Base-by-base conservation (phyloP, 169 alveolate genomes). In the Babesia gibsoni region DNA sequence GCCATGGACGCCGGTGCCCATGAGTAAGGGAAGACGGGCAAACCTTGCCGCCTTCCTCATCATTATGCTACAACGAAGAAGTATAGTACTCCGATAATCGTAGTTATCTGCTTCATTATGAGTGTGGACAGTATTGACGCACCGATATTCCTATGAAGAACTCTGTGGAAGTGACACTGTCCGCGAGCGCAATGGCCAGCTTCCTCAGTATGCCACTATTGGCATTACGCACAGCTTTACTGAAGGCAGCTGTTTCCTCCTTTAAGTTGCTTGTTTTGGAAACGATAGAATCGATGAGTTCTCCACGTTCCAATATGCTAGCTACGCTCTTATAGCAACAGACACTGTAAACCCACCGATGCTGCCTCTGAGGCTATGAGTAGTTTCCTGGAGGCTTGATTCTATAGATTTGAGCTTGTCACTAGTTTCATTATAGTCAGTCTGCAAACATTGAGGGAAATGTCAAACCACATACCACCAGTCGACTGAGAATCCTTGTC, bases 221-320 rank as follows among this genome's bases (percentile, higher is more conserved):
- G 36, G 77, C 65, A 32, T 41, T 25, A 35, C 66, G 68, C 22
- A 64, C 80, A n/a, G 64, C 41, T n/a, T 42, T 52, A 22, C 80
- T 25, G 20, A 75, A 61, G 8, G 58, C 66, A 16, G 20, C 9
- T 22, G 72, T 75, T 23, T 56, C 79, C 70, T 48, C 70, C 56
- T 59, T 78, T 22, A 78, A 22, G 22, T 52, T 52, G 41, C 20
- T 41, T 10, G 87, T 67, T 32, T 78, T 78, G 14, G 59, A 22
- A 9, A 78, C 77, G 27, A 78, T 33, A 3, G 87, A 78, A 39
- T 78, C 87, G 30, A 78, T 67, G 0, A 78, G 14, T 18, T 78
- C 87, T 4, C 87, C 87, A 22, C 87, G 72, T 58, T 78, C 87
- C 54, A 78, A 36, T 9, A 78, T 58, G 64, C 73, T 66, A 10